Base-by-base conservation (phyloP, 768 basidiomycete genomes). In the Termitomyces sp. region DNA sequence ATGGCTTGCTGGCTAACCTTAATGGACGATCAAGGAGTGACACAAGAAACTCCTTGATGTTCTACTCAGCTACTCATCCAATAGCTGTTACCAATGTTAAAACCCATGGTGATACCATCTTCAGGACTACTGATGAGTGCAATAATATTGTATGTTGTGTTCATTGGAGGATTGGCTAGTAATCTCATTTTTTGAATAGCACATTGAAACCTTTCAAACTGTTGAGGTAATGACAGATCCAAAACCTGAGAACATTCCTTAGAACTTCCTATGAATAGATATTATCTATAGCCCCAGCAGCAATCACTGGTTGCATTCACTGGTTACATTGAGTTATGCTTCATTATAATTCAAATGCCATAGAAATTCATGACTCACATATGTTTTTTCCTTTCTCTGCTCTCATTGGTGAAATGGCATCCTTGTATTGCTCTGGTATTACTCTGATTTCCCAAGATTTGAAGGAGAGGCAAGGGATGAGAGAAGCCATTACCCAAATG, bases 1-100 rank as follows among this genome's bases (percentile, higher is more conserved):
- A 56, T 56, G 42, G n/a, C n/a, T 56, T 56, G 6, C 9, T 56
- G 54, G n/a, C 54, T 7, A 56, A 56, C 17, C 54, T 56, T 1
- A 56, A 56, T 45, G 54, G 54, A 42, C 12, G 54, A 9, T 14
- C n/a, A n/a, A 31, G 43, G 20, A 45, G n/a, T 0, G 15, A 31
- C 0, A 25, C 38, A 38, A 38, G 49, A 7, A 2, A 12, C 15
- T 15, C 49, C 17, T 51, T 14, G 34, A 6, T 15, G 17, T 43
- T n/a, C 17, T 43, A 25, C 17, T 43, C 37, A 38, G 12, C 37
- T 11, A 38, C 37, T 38, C 9, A 38, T 11, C 37, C 25, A 15
- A 51, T 5, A 34, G 38, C 38, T 40, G 38, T 40, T 1, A n/a
- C n/a, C 15, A 43, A 17, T 17, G 14, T 20, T 45, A 7, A 45